phyloP scores from a whole-genome alignment of 2,329 filamentous ascomycete species.

The Colletotrichum costaricense region DNA sequence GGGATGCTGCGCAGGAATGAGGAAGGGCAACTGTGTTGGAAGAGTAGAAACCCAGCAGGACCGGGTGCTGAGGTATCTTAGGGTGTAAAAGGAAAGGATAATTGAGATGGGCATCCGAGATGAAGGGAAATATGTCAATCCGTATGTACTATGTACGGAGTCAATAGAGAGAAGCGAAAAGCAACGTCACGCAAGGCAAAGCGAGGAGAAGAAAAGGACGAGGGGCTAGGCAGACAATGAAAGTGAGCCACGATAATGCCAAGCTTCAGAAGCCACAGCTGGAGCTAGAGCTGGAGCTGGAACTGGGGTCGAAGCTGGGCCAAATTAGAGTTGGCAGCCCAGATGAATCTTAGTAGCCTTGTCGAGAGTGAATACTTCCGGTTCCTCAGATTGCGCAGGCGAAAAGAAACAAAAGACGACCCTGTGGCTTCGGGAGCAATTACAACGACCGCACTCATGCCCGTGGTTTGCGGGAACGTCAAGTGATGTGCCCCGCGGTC shows the following conservation, averaged over 20 bases:
- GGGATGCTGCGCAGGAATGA: conserved; percentile 1
- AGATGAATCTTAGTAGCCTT: not conserved
- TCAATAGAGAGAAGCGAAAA: not conserved
- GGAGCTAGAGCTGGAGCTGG: not conserved
- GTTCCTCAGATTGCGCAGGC: not conserved
- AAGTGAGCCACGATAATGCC: not conserved
- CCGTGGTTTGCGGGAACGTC: not conserved
- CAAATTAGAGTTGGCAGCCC: not conserved
- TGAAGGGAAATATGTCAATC: not conserved
- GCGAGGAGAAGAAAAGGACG: not conserved
- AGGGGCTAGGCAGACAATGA: not conserved
- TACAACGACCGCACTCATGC: conserved; percentile 6
- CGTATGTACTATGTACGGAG: too few relatives aligned
- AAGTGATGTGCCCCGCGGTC: conserved; percentile 1
- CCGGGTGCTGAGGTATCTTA: not conserved
- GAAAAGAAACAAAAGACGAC: conserved; percentile 6
- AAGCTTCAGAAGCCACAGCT: not conserved
- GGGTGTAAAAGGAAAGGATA: not conserved
- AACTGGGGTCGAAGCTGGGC: conserved; percentile 4
- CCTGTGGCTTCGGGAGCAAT: conserved; percentile 25
- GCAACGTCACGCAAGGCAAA: not conserved
- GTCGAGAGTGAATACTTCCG: not conserved
- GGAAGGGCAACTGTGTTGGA: not conserved
- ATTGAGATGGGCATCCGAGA: not conserved
- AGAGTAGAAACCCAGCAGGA: not conserved